Percentiles rank a stretch among this genome's conserved stretches.
phyloP scores from a whole-genome alignment of 2,329 filamentous ascomycete species.

The Ceratocystis lukuohia region DNA sequence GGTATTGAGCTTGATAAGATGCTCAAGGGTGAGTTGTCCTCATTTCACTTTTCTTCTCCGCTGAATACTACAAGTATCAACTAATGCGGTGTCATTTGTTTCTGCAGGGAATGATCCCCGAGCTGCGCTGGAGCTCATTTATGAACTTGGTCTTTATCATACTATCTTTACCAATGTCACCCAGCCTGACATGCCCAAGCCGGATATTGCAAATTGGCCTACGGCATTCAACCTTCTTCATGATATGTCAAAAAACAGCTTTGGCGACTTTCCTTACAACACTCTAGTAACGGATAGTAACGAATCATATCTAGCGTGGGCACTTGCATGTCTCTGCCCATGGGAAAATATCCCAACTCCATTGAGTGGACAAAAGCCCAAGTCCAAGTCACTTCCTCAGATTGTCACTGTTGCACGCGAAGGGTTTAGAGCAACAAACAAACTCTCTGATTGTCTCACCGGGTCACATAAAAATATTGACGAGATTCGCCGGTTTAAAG shows the following conservation, averaged over 20 bases:
- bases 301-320: slow-evolving; percentile 61
- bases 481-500: slow-evolving; percentile 51
- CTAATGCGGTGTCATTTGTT: neutral
- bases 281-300: slow-evolving; percentile 49
- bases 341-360: slow-evolving; percentile 45
- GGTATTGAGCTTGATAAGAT: slow-evolving; percentile 85
- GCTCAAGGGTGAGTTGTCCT: slow-evolving; percentile 46
- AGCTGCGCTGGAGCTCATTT: slow-evolving; percentile 49
- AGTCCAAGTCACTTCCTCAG: slow-evolving; percentile 33
- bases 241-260: slow-evolving; percentile 33
- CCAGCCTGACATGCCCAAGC: slow-evolving; percentile 36
- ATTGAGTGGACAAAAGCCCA: slow-evolving; percentile 35
- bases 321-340: slow-evolving; percentile 59
- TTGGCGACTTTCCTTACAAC: slow-evolving; percentile 36
- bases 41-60: neutral
- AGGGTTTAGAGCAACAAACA: slow-evolving; percentile 69
- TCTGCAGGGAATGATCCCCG: slow-evolving; percentile 42
- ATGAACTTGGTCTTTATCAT: slow-evolving; percentile 53
- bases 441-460: slow-evolving; percentile 53
- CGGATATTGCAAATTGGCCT: slow-evolving; percentile 48
- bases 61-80: neutral
- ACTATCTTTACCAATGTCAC: slow-evolving; percentile 61
- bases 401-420: slow-evolving; percentile 55
- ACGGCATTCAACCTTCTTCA: slow-evolving; percentile 51
- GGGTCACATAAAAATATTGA: slow-evolving; percentile 48